These are phyloP conservation scores for Candida mattraensis DNA, from an alignment of 805 yeast species.

Conservation along the genomic window DNA sequence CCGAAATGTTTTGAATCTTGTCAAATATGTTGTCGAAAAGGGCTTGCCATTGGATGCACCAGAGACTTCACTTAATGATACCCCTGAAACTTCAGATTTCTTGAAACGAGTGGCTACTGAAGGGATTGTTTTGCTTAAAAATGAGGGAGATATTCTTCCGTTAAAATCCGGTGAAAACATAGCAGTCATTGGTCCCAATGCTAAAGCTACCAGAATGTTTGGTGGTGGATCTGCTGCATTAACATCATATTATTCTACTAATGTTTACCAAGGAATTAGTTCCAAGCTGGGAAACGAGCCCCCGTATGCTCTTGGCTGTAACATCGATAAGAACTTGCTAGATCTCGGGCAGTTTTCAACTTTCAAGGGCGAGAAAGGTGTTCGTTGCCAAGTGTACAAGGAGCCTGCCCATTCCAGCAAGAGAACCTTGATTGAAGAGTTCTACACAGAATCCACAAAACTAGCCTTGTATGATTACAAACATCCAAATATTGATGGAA, in stretches of 20 bases:
- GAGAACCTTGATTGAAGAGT: conserved; percentile 31
- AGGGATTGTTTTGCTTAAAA: conserved; percentile 56
- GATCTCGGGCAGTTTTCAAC: conserved; percentile 16
- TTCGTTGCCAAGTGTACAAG: conserved; percentile 28
- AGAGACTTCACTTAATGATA: conserved; percentile 40
- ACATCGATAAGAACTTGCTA: conserved; percentile 19
- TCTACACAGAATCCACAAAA: conserved; percentile 17
- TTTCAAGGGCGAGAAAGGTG: conserved; percentile 26
- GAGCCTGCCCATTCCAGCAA: conserved; percentile 25
- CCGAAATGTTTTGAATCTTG: conserved; percentile 45
- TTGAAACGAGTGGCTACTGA: conserved; percentile 50
- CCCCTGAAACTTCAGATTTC: conserved; percentile 45
- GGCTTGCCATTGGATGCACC: conserved; percentile 44
- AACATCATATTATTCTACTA: conserved; percentile 22
- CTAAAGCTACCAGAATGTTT: conserved; percentile 45
- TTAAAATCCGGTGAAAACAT: conserved; percentile 40
- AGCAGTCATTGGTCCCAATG: conserved; percentile 63
- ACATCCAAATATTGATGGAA: conserved; percentile 14
- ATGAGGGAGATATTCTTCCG: conserved; percentile 48
- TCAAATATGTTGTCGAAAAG: conserved; percentile 41
- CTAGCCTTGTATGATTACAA: conserved; percentile 24
- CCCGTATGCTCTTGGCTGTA: conserved; percentile 37
- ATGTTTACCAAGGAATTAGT: conserved; percentile 14
- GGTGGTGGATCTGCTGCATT: conserved; percentile 65
- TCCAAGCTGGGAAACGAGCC: conserved; percentile 25